phyloP scores from a whole-genome alignment of 768 basidiomycete species.

The Pleurotus giganteus region DNA sequence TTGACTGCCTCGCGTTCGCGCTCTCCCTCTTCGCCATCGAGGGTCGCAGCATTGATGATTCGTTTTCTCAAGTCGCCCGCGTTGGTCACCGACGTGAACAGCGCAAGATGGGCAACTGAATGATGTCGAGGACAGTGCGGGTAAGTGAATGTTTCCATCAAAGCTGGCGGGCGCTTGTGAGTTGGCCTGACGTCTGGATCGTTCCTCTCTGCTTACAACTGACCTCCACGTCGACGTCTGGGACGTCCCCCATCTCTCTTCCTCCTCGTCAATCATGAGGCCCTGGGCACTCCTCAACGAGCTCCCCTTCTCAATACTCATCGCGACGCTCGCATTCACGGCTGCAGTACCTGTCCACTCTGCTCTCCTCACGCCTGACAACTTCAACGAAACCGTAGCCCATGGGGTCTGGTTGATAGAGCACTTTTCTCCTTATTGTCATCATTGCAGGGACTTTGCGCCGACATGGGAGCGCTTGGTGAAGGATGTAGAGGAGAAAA shows the following conservation, averaged over 20 bases:
- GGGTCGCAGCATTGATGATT: constrained; percentile 68
- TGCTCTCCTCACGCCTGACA: constrained; percentile 52
- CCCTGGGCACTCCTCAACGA: neutral
- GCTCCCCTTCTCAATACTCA: constrained; percentile 27
- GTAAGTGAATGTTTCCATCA: constrained; percentile 57
- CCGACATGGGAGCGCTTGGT: constrained; percentile 81
- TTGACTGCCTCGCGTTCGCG: constrained; percentile 75
- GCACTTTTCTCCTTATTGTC: constrained; percentile 87
- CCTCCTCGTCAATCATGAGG: neutral
- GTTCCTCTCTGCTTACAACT: neutral
- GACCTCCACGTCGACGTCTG: constrained; percentile 6
- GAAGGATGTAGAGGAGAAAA: constrained; percentile 43
- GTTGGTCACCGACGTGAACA: constrained; percentile 70
- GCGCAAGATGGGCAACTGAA: constrained; percentile 53
- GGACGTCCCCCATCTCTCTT: no score
- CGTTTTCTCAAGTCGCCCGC: constrained; percentile 56
- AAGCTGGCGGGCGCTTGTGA: neutral
- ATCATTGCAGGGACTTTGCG: constrained; percentile 69
- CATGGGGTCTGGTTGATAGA: constrained; percentile 78
- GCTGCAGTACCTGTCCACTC: constrained; percentile 33
- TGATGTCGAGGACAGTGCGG: constrained; percentile 44
- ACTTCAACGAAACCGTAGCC: constrained; percentile 50
- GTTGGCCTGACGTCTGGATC: neutral
- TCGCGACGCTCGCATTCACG: constrained; percentile 27
- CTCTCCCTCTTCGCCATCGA: constrained; percentile 60